Base-by-base conservation (phyloP, 2,329 filamentous ascomycete genomes). In the Lanzia echinophila region DNA sequence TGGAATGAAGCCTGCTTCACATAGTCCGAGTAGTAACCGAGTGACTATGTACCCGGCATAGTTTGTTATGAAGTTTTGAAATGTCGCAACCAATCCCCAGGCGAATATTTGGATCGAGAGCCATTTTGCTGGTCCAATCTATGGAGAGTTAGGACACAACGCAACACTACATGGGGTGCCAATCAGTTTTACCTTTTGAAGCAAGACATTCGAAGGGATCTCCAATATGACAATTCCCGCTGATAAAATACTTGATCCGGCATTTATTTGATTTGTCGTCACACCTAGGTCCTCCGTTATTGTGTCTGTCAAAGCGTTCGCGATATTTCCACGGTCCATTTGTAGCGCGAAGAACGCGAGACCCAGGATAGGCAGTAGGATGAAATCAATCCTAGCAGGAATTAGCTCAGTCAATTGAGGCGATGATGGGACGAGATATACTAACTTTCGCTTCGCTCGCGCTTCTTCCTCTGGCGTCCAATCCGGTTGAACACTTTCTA, bases 1-100 rank as follows among this genome's bases (percentile, higher is more conserved):
- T 0, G 78, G 78, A 3, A 75, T 74, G 56, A 80, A 79, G 1
- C 76, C 75, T 22, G 75, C 71, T 59, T 79, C 76, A 22, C 78
- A 65, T 3, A 74, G 70, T 50, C 78, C 78, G 8, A 81, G 68
- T 20, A 80, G 62, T 39, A 78, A 71, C 2, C 77, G 69, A 2
- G 79, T 69, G 5, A 69, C 73, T 1, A 81, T 67, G 0, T 82
- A 67, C 2, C 75, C 73, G 1, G 69, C 65, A 58, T 75, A 80
- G 45, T 63, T 72, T 6, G 76, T 67, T 42, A 76, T 71, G 2
- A 69, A 69, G 2, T 74, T 73, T 74, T 82, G 80, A 54, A 75
- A 70, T 15, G 75, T 78, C 3, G 42, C 28, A 12, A 45, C 42
- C 3, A 24, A 24, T 10, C 42, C 42, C 42, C 42, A 45, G 0